These are phyloP conservation scores for Phyllosticta capitalensis DNA, from an alignment of 2,329 filamentous ascomycete genomes.

Conservation along the genomic window DNA sequence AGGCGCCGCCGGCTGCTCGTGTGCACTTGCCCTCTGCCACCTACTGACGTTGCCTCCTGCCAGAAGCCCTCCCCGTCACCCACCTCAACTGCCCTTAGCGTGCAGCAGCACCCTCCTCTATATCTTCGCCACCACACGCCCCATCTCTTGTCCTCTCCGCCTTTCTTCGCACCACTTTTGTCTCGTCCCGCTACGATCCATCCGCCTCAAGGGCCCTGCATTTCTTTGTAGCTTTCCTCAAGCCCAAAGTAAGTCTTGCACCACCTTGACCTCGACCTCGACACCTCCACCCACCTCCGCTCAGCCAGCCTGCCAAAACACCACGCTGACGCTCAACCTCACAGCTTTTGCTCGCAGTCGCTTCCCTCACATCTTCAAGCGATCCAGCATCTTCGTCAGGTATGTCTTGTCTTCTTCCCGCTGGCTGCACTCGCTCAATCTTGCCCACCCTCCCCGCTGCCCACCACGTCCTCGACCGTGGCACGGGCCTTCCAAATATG, in stretches of 20 bases:
- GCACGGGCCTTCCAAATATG: not conserved
- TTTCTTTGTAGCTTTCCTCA: conserved; percentile 36
- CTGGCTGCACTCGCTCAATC: not conserved
- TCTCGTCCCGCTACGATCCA: conserved; percentile 25
- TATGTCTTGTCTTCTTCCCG: conserved; percentile 15
- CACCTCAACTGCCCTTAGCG: conserved; percentile 7
- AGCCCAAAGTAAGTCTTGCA: conserved; percentile 19
- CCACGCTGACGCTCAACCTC: not conserved
- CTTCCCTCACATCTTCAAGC: conserved; percentile 27
- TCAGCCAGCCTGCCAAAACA: not conserved
- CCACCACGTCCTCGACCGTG: not conserved
- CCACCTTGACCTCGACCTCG: not conserved
- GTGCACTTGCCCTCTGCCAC: conserved; percentile 12
- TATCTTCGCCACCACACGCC: conserved; percentile 15
- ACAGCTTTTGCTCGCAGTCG: conserved; percentile 30
- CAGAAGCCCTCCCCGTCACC: conserved; percentile 9
- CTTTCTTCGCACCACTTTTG: conserved; percentile 25
- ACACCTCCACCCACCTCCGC: not conserved
- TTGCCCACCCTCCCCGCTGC: not conserved
- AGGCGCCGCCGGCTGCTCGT: conserved; percentile 5
- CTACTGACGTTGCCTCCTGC: conserved; percentile 12
- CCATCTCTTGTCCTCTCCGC: conserved; percentile 16
- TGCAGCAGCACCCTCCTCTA: conserved; percentile 14
- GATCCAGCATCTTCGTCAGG: conserved; percentile 32
- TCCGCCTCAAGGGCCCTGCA: conserved; percentile 32